These are phyloP conservation scores for Ophiobolus disseminans DNA, from an alignment of 2,329 filamentous ascomycete genomes.

Conservation along the genomic window DNA sequence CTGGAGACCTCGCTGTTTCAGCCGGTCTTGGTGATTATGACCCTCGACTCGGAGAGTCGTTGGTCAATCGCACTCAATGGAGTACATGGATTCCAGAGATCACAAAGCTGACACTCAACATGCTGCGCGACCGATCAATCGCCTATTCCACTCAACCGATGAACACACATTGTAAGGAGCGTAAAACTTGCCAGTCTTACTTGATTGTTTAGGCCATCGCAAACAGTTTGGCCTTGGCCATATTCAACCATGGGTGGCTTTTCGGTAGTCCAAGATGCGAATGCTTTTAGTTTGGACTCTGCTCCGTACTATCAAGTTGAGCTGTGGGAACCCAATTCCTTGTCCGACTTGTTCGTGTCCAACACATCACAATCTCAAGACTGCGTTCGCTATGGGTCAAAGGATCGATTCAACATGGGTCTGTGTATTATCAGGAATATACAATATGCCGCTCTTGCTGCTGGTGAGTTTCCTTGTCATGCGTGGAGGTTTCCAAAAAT, in stretches of 20 bases:
- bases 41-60: background rate
- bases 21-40: background rate
- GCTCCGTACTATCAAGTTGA: background rate
- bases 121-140: background rate
- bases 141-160: background rate
- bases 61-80: background rate
- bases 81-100: background rate
- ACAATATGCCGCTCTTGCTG: background rate
- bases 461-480: background rate
- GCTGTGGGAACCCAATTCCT: background rate
- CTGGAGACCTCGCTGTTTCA: background rate
- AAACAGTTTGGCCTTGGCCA: background rate
- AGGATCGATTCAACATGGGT: background rate
- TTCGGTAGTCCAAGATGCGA: background rate
- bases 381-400: background rate
- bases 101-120: background rate
- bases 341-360: background rate
- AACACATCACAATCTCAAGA: background rate
- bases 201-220: background rate
- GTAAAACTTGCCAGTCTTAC: background rate
- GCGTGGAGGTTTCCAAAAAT: too few relatives aligned
- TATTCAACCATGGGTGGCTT: background rate
- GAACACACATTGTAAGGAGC: background rate
- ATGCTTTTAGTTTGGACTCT: background rate
- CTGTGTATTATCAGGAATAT: background rate